These are phyloP conservation scores for Aspergillus fructus DNA, from an alignment of 2,329 filamentous ascomycete species.

Conservation along the genomic window DNA sequence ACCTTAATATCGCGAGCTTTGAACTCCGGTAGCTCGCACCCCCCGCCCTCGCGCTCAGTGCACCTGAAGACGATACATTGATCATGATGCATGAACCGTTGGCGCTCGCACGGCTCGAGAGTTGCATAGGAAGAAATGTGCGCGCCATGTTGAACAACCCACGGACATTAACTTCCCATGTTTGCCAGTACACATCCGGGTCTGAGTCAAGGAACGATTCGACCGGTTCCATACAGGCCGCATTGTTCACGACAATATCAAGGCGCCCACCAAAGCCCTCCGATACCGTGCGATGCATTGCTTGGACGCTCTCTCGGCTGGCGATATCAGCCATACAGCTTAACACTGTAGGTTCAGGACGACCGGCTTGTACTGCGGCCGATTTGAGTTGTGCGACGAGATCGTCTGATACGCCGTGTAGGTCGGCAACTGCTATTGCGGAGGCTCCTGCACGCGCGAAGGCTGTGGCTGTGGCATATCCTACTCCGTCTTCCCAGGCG, in stretches of 20 bases:
- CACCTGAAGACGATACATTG: constrained; percentile 48
- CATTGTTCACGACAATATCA: constrained; percentile 47
- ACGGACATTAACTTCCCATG: constrained; percentile 50
- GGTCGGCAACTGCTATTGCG: too few species aligned
- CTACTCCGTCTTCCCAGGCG: too few species aligned
- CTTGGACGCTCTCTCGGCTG: too few species aligned
- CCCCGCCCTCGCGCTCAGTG: constrained; percentile 25
- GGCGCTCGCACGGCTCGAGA: constrained; percentile 28
- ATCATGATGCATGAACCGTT: constrained; percentile 37
- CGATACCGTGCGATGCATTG: too few species aligned
- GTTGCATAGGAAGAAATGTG: constrained; percentile 48
- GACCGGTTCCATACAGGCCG: constrained; percentile 34
- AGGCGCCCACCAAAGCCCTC: background rate
- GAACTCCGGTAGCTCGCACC: constrained; percentile 45
- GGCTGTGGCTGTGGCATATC: too few species aligned
- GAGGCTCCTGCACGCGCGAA: too few species aligned
- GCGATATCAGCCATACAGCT: too few species aligned
- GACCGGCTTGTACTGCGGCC: too few species aligned
- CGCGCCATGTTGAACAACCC: constrained; percentile 49
- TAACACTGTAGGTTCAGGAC: too few species aligned
- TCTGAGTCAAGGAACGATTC: constrained; percentile 34
- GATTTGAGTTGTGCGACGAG: too few species aligned
- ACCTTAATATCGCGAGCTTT: constrained; percentile 51
- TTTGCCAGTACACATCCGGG: constrained; percentile 41
- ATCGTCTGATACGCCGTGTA: too few species aligned